phyloP scores from a whole-genome alignment of 106 monocot species.

The Narthecium ossifragum region DNA sequence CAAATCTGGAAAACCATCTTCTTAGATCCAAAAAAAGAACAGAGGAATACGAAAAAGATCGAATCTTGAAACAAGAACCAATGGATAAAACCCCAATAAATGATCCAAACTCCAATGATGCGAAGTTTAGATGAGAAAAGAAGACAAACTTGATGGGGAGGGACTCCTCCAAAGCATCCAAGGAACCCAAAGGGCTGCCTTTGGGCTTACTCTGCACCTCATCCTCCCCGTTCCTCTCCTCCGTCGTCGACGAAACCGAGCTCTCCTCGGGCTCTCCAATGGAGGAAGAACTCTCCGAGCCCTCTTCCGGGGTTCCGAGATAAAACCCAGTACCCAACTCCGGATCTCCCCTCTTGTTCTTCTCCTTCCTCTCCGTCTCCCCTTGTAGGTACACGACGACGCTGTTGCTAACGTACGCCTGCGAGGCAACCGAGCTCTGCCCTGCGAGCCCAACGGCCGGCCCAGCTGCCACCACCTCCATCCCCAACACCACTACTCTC shows the following conservation, averaged over 20 bases:
- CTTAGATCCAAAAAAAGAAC: not conserved
- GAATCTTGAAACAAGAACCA: no score
- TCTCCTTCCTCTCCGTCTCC: not conserved
- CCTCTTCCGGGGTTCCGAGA: no score
- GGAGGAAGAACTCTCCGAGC: constrained; percentile 26
- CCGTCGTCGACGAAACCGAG: constrained; percentile 7
- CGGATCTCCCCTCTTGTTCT: constrained; percentile 6
- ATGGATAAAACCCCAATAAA: no score
- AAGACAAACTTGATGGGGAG: constrained; percentile 56
- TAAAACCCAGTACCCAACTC: no score
- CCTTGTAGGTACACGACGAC: not conserved
- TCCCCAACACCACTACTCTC: not conserved
- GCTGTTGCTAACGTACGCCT: not conserved
- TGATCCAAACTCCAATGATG: no score
- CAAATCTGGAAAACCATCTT: not conserved
- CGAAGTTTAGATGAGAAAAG: not conserved
- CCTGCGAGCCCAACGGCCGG: not conserved
- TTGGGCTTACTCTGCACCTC: constrained; percentile 25
- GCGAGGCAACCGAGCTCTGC: not conserved
- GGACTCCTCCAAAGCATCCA: constrained; percentile 51
- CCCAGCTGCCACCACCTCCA: not conserved
- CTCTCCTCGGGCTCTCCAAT: constrained; percentile 12
- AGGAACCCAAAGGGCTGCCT: constrained; percentile 23
- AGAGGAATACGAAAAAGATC: not conserved
- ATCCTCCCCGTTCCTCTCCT: constrained; percentile 31